A percentile compares a stretch with the other conserved stretches of the same genome.
Conservation (phyloP, 768 basidiomycete genomes). For the Rhizopogon vinicolor region DNA sequence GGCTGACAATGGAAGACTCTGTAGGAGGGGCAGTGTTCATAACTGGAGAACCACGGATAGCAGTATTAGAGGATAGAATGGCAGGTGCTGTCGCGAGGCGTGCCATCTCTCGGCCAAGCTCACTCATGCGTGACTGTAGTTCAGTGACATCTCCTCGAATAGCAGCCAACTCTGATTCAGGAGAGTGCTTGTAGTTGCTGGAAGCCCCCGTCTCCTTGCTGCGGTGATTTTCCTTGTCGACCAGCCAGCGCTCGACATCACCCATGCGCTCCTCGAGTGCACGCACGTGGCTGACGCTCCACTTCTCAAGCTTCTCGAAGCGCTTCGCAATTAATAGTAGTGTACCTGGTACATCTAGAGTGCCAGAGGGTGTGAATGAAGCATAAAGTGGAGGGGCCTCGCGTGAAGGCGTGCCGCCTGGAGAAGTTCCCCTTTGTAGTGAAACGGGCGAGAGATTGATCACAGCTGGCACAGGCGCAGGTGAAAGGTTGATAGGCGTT, state of each 20-base stretch:
- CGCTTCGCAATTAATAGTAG: slow-evolving; percentile 67
- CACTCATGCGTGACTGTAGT: slow-evolving; percentile 68
- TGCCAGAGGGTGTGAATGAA: slow-evolving; percentile 66
- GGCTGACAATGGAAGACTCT: slow-evolving; percentile 38
- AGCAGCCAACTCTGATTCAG: slow-evolving; percentile 39
- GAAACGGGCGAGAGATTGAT: slow-evolving; percentile 61
- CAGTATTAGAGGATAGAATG: slow-evolving; percentile 41
- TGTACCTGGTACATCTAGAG: slow-evolving; percentile 71
- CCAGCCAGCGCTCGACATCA: slow-evolving; percentile 87
- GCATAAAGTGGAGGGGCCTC: slow-evolving; percentile 73
- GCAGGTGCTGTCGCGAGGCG: slow-evolving; percentile 54
- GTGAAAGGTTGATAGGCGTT: slow-evolving; percentile 20
- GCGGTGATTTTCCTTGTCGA: slow-evolving; percentile 72
- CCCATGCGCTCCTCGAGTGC: slow-evolving; percentile 90
- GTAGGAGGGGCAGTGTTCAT: slow-evolving; percentile 42
- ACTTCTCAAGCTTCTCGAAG: slow-evolving; percentile 87
- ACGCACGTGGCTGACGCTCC: slow-evolving; percentile 85
- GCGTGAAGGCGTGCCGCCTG: slow-evolving; percentile 28
- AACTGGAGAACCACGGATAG: slow-evolving; percentile 38
- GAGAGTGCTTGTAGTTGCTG: slow-evolving; percentile 12
- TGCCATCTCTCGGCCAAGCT: slow-evolving; percentile 78
- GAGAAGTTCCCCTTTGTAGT: slow-evolving; percentile 44
- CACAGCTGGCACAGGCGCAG: slow-evolving; percentile 33
- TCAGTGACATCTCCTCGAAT: slow-evolving; percentile 69
- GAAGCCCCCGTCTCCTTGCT: slow-evolving; percentile 38